Conservation (phyloP, 2,329 filamentous ascomycete species). For the Chaetomium olivaceum region DNA sequence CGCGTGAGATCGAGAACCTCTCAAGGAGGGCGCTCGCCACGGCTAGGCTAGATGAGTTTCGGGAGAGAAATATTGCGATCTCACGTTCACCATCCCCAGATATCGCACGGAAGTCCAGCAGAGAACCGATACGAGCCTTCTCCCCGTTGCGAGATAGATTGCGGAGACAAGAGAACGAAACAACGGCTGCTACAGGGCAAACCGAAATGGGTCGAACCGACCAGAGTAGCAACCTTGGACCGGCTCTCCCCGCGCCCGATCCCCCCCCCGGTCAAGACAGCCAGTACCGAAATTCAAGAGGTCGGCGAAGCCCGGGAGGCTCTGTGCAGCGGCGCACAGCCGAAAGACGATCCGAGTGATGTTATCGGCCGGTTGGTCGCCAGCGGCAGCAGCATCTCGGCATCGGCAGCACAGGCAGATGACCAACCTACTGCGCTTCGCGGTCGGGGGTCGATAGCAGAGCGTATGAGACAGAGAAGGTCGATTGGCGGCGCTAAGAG, state of each 20-base stretch:
- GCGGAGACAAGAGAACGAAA: conserved; percentile 14
- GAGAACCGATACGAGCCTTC: conserved; percentile 31
- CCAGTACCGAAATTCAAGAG: not conserved
- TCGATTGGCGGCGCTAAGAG: conserved; percentile 27
- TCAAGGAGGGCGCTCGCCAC: conserved; percentile 52
- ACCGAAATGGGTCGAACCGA: not conserved
- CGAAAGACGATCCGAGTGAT: conserved; percentile 48
- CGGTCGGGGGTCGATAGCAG: conserved; percentile 14
- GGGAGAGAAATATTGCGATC: conserved; percentile 49
- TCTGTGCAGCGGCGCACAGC: conserved; percentile 26
- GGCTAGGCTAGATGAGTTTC: conserved; percentile 54
- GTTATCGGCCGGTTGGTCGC: conserved; percentile 52
- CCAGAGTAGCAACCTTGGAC: not conserved
- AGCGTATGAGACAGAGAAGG: conserved; percentile 22
- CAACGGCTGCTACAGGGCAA: not conserved
- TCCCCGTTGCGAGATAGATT: conserved; percentile 21
- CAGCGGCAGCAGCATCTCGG: conserved; percentile 49
- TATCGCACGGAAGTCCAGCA: conserved; percentile 36
- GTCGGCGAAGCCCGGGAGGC: not conserved
- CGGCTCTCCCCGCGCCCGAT: not conserved
- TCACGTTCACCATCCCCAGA: conserved; percentile 49
- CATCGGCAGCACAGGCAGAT: conserved; percentile 34
- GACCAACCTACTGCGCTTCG: conserved; percentile 1
- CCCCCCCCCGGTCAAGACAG: not conserved
- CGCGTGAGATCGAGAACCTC: conserved; percentile 45